Conservation (phyloP, 306 rosid genomes). For the peach (Prunus persica) region DNA sequence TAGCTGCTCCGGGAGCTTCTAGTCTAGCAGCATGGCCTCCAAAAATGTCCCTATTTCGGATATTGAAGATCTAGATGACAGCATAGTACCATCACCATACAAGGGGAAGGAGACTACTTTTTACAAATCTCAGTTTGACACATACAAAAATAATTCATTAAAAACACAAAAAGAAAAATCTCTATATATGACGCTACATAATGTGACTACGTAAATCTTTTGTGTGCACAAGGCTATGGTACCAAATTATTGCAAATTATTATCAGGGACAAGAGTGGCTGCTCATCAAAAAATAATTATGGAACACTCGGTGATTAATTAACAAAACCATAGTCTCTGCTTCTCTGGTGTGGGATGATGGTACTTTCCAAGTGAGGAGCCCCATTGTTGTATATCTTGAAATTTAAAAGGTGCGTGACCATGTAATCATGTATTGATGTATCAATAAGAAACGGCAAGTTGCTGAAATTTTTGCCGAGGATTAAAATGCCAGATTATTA, state of each 20-base stretch:
- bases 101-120: not conserved
- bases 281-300: not conserved
- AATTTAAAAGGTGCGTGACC: not conserved
- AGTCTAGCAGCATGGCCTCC: constrained; percentile 49
- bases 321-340: constrained; percentile 18
- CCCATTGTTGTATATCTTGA: constrained; percentile 35
- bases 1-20: constrained; percentile 41
- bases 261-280: constrained; percentile 2
- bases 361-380: constrained; percentile 41
- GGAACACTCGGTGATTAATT: constrained; percentile 17
- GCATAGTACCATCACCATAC: not conserved
- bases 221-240: constrained; percentile 46
- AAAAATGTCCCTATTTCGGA: not conserved
- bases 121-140: too few species aligned
- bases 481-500: not conserved
- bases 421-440: not conserved
- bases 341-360: constrained; percentile 52
- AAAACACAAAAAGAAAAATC: too few species aligned
- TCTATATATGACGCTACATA: constrained; percentile 28
- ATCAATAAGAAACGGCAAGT: not conserved
- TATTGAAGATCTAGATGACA: constrained; percentile 10
- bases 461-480: not conserved
- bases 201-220: constrained; percentile 24
- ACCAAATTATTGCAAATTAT: constrained; percentile 4
- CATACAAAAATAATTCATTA: too few species aligned